Percentiles rank a stretch among this genome's conserved stretches.
Evolutionary conservation across 75 land plant species (phyloP).

Genomic region (Selaginella moellendorffii): DNA sequence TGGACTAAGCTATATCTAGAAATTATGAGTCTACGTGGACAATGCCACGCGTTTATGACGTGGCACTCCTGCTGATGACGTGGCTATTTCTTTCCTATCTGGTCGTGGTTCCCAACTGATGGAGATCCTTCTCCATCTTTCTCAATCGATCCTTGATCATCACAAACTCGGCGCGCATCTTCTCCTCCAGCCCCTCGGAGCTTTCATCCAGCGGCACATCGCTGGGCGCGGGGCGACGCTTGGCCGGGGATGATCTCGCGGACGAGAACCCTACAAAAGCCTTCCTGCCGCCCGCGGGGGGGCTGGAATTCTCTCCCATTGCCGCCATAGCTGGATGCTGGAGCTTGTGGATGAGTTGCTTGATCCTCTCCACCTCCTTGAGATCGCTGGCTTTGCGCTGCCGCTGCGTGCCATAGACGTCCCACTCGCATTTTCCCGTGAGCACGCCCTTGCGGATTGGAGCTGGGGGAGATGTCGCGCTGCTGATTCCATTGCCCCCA

Average conservation of each 20-base stretch:
- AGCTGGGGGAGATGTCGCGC: neutral
- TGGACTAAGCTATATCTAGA: too few species aligned
- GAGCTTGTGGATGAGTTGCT: neutral
- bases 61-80: too few species aligned
- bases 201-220: neutral
- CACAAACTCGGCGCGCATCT: neutral
- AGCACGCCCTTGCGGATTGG: neutral
- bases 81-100: too few species aligned
- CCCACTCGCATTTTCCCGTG: neutral
- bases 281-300: too few species aligned
- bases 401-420: neutral
- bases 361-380: neutral
- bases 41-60: too few species aligned
- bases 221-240: too few species aligned
- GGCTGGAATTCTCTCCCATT: neutral
- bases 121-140: neutral
- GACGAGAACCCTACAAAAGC: too few species aligned
- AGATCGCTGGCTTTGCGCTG: neutral
- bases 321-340: neutral
- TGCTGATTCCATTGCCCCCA: slow-evolving; percentile 1
- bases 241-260: too few species aligned
- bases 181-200: neutral
- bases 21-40: too few species aligned
- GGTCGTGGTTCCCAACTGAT: neutral
- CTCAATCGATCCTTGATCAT: neutral